Base-by-base conservation (phyloP, 768 basidiomycete species). In the Boletus barrowsii region DNA sequence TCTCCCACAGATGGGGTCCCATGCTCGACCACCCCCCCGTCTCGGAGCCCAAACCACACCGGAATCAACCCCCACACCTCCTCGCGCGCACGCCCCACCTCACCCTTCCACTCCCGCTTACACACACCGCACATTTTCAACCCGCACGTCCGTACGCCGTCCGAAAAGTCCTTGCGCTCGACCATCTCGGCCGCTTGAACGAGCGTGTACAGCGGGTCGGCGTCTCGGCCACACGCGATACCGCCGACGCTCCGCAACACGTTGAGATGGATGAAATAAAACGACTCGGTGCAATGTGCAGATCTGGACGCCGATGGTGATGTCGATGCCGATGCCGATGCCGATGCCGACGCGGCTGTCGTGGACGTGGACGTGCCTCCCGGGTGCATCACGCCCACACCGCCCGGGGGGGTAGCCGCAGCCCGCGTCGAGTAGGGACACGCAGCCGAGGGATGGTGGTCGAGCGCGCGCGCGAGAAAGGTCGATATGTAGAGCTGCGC, bases 201-300 rank as follows among this genome's bases (percentile, higher is more conserved):
- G 42, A 90, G 78, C 52, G 87, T 86, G 63, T 78, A 87, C 22
- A 90, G 68, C 48, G 86, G 84, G 63, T 90, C 88, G 4, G 83
- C 87, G 62, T 90, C 87, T 24, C 88, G 76, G 44, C 88, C 88
- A 51, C 75, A 77, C 1, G 87, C 80, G 53, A 90, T 83, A 0
- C 88, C 88, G 0, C 85, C 83, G 42, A 90, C 79, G 20, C 83
- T 79, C 52, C 88, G 82, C 40, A 89, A 70, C 30, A 86, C 72
- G 67, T 90, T 88, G 53, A 90, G 79, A 74, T 81, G 81, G 72
- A 90, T 82, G 66, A 83, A 87, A 70, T 88, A 86, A 70, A 87
- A 87, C 14, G 87, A 85, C 48, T 88, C 85, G 53, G 73, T 72
- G 68, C 88, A 90, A 29, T 47, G 68, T 60, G 32, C 72, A 53